Percentiles rank a stretch among this genome's conserved stretches.
Evolutionary conservation across 176 grass and related monocot species (phyloP).

Genomic region (Paspalum vaginatum): DNA sequence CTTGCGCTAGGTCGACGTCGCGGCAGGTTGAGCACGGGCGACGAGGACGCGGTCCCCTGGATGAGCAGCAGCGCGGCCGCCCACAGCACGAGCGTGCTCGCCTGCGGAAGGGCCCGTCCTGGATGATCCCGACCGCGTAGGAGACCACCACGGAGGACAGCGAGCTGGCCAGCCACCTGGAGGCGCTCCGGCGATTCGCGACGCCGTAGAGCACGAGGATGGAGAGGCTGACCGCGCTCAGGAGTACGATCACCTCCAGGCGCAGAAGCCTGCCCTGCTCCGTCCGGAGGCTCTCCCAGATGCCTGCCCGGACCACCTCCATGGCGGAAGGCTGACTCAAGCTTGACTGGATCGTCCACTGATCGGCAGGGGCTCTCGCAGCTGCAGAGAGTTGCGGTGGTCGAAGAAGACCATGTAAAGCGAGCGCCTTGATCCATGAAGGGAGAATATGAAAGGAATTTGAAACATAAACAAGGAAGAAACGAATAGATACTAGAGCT

Average conservation of each 20-base stretch:
- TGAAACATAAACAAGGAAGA: background rate
- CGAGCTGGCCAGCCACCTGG: conserved; percentile 58
- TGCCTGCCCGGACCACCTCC: background rate
- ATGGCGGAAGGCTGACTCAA: background rate
- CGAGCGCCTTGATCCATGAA: background rate
- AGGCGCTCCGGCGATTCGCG: conserved; percentile 31
- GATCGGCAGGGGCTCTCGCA: background rate
- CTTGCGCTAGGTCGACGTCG: conserved; percentile 57
- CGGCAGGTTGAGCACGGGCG: conserved; percentile 51
- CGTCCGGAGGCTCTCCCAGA: conserved; percentile 38
- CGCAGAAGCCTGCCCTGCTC: conserved; percentile 43
- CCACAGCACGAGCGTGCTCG: conserved; percentile 66
- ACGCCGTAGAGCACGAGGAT: conserved; percentile 50
- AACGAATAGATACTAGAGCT: background rate
- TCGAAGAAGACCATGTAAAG: conserved; percentile 25
- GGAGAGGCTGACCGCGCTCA: conserved; percentile 54
- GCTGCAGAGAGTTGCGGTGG: too few relatives aligned
- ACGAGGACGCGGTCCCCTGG: conserved; percentile 47
- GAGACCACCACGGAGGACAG: conserved; percentile 60
- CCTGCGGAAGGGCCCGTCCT: conserved; percentile 56
- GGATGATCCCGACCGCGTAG: conserved; percentile 61
- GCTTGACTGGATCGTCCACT: background rate
- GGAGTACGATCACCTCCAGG: conserved; percentile 55
- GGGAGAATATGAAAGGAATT: background rate
- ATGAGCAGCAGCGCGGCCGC: conserved; percentile 51